These are phyloP conservation scores for Inosperma sp. DNA, from an alignment of 768 basidiomycete species.

Conservation along the genomic window DNA sequence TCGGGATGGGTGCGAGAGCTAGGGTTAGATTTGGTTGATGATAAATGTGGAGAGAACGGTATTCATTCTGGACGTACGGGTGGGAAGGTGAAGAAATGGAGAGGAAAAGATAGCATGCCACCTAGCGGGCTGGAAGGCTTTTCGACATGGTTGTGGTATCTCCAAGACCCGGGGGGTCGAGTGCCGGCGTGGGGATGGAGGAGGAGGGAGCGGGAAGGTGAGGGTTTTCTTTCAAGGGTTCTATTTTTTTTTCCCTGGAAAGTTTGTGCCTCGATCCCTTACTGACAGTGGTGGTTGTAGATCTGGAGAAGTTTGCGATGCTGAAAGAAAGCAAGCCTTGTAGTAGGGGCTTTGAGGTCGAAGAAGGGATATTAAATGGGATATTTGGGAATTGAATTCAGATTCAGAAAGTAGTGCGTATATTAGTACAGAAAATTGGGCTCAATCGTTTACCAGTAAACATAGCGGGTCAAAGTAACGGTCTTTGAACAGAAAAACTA, in stretches of 20 bases:
- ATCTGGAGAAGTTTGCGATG: too few relatives aligned
- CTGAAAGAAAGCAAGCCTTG: not conserved
- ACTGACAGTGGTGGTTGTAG: too few relatives aligned
- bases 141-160: slow-evolving; percentile 31
- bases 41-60: too few relatives aligned
- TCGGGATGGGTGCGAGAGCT: not conserved
- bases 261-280: not conserved
- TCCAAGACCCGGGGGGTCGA: slow-evolving; percentile 28
- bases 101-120: too few relatives aligned
- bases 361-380: not conserved
- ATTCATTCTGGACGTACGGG: slow-evolving; percentile 16
- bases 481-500: not conserved
- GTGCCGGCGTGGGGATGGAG: slow-evolving; percentile 42
- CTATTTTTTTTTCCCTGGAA: not conserved
- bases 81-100: slow-evolving; percentile 24
- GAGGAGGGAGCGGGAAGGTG: slow-evolving; percentile 34
- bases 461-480: not conserved
- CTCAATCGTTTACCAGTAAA: not conserved
- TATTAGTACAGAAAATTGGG: not conserved
- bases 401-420: not conserved
- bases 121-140: too few relatives aligned
- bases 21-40: too few relatives aligned
- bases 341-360: not conserved
- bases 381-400: not conserved
- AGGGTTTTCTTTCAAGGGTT: slow-evolving; percentile 9